Conservation (phyloP, 1,139 yeast genomes). For the Geotrichum cucujoidarum region DNA sequence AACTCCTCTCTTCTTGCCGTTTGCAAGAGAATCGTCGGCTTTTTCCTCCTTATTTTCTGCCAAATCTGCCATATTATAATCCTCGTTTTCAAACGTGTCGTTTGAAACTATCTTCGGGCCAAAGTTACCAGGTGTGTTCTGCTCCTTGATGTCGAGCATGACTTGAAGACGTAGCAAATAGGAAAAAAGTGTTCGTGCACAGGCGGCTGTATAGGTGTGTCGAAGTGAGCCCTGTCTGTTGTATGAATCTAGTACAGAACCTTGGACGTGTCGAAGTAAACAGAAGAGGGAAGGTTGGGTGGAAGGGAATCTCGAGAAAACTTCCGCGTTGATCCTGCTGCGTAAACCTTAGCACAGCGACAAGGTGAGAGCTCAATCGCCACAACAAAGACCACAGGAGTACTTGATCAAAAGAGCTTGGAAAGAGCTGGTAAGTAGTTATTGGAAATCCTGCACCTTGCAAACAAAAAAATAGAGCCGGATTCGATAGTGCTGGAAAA, state of each 20-base stretch:
- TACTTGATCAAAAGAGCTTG: too few species aligned
- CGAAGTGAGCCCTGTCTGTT: background rate
- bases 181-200: background rate
- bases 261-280: background rate
- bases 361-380: too few species aligned
- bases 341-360: slow-evolving; percentile 13
- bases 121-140: slow-evolving; percentile 2
- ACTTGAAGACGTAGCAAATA: background rate
- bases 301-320: slow-evolving; percentile 1
- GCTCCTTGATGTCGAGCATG: slow-evolving; percentile 6
- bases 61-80: background rate
- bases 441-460: too few species aligned
- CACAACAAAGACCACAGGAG: too few species aligned
- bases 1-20: slow-evolving; percentile 2
- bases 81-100: slow-evolving; percentile 1
- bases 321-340: slow-evolving; percentile 7
- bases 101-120: slow-evolving; percentile 6
- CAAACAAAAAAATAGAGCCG: too few species aligned
- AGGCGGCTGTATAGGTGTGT: too few species aligned
- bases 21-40: background rate
- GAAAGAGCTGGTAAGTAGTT: too few species aligned
- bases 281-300: slow-evolving; percentile 13
- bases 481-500: too few species aligned
- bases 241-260: background rate
- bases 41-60: background rate